Evolutionary conservation across 73 alveolate species (phyloP).

Genomic region (Paramecium primaurelia): DNA sequence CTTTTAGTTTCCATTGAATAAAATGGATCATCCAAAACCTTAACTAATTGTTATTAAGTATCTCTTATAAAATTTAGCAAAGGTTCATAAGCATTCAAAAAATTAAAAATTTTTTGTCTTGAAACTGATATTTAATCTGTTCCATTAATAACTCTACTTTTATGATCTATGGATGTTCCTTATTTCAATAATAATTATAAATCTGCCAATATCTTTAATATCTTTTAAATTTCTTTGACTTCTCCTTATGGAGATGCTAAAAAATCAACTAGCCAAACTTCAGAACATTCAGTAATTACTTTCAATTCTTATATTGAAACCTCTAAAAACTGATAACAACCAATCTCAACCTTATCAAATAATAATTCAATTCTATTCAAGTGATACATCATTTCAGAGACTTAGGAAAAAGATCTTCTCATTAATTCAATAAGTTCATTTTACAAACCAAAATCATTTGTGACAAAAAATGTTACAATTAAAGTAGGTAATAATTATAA

Average conservation of each 20-base stretch:
- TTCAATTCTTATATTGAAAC: background rate
- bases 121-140: background rate
- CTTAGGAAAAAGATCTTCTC: conserved; percentile 49
- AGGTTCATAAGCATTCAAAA: conserved; percentile 39
- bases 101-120: conserved; percentile 53
- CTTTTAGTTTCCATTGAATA: conserved; percentile 1
- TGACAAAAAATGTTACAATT: conserved; percentile 30
- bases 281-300: conserved; percentile 51
- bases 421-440: conserved; percentile 52
- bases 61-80: conserved; percentile 52
- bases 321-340: conserved; percentile 31
- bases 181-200: background rate
- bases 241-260: conserved; percentile 8
- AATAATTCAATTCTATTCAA: conserved; percentile 42
- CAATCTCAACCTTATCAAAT: conserved; percentile 53
- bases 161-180: conserved; percentile 29
- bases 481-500: conserved; percentile 28
- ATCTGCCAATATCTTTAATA: background rate
- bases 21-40: conserved; percentile 23
- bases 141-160: conserved; percentile 19
- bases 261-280: conserved; percentile 61
- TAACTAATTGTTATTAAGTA: conserved; percentile 49
- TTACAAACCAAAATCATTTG: conserved; percentile 39
- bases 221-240: background rate
- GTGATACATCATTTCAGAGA: conserved; percentile 22